Percentiles rank a stretch among this genome's conserved stretches.
These are phyloP conservation scores for Tetrapisispora fleetii DNA, from an alignment of 805 yeast species.

Conservation along the genomic window DNA sequence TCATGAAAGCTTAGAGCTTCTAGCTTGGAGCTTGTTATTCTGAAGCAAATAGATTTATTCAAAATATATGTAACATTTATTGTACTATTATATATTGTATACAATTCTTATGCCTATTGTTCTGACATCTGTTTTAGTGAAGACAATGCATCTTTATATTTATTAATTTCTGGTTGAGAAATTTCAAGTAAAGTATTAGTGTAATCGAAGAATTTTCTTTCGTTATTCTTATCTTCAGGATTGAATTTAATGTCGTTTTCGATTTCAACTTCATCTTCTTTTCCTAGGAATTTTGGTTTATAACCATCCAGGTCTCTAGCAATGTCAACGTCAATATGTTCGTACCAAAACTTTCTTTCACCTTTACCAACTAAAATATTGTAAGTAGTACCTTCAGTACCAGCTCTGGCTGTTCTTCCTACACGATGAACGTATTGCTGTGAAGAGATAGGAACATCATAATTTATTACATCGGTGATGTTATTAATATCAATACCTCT, in stretches of 20 bases:
- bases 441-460: conserved; percentile 79
- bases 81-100: neutral
- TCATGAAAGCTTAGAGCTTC: too few species aligned
- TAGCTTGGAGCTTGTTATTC: too few species aligned
- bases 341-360: conserved; percentile 57
- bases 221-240: conserved; percentile 4
- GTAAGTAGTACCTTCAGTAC: conserved; percentile 63
- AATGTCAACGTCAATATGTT: conserved; percentile 40
- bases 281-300: conserved; percentile 20
- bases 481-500: conserved; percentile 81
- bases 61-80: too few species aligned
- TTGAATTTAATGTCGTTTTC: neutral
- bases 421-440: conserved; percentile 93
- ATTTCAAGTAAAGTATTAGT: conserved; percentile 19
- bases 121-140: conserved; percentile 35
- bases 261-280: conserved; percentile 5
- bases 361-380: conserved; percentile 68
- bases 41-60: too few species aligned
- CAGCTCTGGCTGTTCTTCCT: conserved; percentile 96
- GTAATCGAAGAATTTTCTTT: neutral
- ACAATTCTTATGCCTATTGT: neutral
- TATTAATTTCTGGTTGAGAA: conserved; percentile 29
- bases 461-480: conserved; percentile 71
- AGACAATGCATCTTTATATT: conserved; percentile 38
- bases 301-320: conserved; percentile 36